Evolutionary conservation across 352 stramenopile species (phyloP), one percentile per base, ranked within the genome.

Genomic region (Phytophthora aleatoria): DNA sequence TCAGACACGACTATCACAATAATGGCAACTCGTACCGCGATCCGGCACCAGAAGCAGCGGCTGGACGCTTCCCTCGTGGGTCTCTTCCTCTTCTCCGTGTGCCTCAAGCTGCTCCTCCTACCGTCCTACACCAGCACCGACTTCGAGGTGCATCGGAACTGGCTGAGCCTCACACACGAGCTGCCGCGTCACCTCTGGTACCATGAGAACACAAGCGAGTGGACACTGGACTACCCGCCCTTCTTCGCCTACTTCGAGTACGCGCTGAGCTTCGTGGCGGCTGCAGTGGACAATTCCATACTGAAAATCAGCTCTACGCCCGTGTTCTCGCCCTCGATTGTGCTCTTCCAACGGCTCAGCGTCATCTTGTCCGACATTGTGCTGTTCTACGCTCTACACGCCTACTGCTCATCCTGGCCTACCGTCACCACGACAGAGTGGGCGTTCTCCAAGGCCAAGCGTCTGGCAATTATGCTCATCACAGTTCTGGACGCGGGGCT

Each of bases 81-180:
- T 43, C 69, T 91, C 15, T 78, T 87, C 39, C 20, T 72, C 39
- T 65, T 74, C 33, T 89, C 81, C 15, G 69, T 88, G n/a, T 65
- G 47, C 38, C 45, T 97, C 28, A 98, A 97, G 78, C 57, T 96
- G 45, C 73, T 99, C 33, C 81, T 99, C 16, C 72, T 97, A 16
- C 89, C 87, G 1, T 95, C 92, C 6, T 99, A 99, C 80, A 83
- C 79, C 36, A 98, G 91, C 51, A 99, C 97, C 8, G 97, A 99
- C 79, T 98, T 99, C 77, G 94, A 99, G 73, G 97, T 99, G 9
- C 97, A 99, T 77, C 92, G 97, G 27, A 99, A 99, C 73, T 99
- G 97, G 97, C 85, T 99, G 39, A 96, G 95, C 28, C 89, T 99
- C 60, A 99, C 97, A 11, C 67, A 91, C 54, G 82, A 92, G 60